These are phyloP conservation scores for Yamadazyma siamensis DNA, from an alignment of 1,139 yeast species.

Conservation along the genomic window DNA sequence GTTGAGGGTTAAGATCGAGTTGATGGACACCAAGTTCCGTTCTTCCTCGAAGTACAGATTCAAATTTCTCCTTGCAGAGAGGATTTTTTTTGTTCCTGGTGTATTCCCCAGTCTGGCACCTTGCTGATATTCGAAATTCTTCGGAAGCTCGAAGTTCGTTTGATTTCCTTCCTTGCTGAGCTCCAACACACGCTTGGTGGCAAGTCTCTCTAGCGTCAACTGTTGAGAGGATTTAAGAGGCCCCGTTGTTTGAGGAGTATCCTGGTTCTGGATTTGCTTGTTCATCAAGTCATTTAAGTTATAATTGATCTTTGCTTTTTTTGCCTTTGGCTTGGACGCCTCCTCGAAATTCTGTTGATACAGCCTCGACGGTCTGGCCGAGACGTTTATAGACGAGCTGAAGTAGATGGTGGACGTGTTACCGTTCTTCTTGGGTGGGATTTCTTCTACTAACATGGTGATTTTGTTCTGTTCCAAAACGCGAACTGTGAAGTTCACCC, in stretches of 20 bases:
- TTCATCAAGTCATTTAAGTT: constrained; percentile 44
- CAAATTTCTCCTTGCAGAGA: constrained; percentile 44
- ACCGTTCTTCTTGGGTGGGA: constrained; percentile 34
- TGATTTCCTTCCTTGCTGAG: constrained; percentile 31
- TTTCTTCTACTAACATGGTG: constrained; percentile 43
- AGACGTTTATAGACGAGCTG: constrained; percentile 41
- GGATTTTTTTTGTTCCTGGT: constrained; percentile 42
- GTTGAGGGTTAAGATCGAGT: constrained; percentile 38
- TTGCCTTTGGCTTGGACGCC: constrained; percentile 17
- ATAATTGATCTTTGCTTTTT: constrained; percentile 43
- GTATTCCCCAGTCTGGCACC: constrained; percentile 40
- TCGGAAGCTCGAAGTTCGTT: constrained; percentile 39
- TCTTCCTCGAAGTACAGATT: constrained; percentile 49
- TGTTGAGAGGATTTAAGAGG: constrained; percentile 44
- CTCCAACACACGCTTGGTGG: constrained; percentile 36
- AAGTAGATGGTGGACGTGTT: constrained; percentile 41
- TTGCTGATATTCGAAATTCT: constrained; percentile 31
- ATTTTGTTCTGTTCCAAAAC: no score
- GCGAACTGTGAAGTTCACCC: not conserved
- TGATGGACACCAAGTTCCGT: constrained; percentile 40
- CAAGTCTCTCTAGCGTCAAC: constrained; percentile 39
- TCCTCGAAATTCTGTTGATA: constrained; percentile 19
- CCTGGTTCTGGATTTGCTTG: constrained; percentile 40
- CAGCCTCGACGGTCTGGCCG: constrained; percentile 33
- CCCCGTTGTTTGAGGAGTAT: constrained; percentile 22